A percentile compares a stretch with the other conserved stretches of the same genome.
phyloP scores from a whole-genome alignment of 2,329 filamentous ascomycete species.

The Aureobasidium sp. region DNA sequence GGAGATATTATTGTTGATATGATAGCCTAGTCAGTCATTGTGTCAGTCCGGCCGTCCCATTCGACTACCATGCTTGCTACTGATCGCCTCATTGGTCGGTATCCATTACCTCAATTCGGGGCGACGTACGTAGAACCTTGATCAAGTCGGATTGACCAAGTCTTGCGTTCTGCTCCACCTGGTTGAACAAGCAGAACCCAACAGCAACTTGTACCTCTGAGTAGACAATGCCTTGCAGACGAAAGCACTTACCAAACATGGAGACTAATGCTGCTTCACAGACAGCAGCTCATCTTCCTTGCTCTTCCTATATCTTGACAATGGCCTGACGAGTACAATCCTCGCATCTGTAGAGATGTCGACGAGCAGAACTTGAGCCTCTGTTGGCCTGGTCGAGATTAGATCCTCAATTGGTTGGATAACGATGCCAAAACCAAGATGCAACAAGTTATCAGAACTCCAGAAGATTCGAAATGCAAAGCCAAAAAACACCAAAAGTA shows the following conservation, averaged over 20 bases:
- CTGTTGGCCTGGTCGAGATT: too few species aligned
- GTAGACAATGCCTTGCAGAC: background rate
- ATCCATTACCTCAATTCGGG: background rate
- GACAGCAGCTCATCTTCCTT: background rate
- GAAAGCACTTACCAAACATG: constrained; percentile 14
- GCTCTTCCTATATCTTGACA: background rate
- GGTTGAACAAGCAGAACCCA: background rate
- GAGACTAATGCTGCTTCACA: background rate
- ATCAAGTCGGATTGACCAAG: background rate
- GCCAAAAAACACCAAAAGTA: background rate
- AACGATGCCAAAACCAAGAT: background rate
- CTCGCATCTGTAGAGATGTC: background rate
- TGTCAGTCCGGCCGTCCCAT: background rate
- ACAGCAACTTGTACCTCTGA: background rate
- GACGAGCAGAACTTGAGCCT: too few species aligned
- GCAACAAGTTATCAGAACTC: background rate
- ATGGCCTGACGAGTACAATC: background rate
- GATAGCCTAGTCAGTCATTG: background rate
- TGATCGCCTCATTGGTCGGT: constrained; percentile 5
- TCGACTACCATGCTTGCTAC: background rate
- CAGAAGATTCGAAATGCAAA: background rate
- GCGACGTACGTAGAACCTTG: background rate
- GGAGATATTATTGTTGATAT: background rate
- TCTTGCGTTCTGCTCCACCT: background rate
- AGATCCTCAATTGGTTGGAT: background rate